phyloP scores from a whole-genome alignment of 352 stramenopile species.

The Globisporangium mamillatum region DNA sequence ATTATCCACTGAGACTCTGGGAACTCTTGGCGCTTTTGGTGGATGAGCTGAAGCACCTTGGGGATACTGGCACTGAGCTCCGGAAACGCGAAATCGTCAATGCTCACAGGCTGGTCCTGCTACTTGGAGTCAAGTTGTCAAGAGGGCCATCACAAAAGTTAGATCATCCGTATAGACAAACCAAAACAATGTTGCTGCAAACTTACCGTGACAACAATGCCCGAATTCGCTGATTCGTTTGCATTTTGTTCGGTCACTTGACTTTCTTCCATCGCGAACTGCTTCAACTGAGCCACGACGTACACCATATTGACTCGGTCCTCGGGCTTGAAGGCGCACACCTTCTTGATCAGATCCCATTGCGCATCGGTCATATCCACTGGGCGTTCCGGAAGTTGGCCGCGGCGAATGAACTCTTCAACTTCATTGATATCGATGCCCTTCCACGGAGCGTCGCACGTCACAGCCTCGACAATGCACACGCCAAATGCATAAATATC shows the following conservation, averaged over 20 bases:
- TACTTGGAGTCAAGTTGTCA: too few species aligned
- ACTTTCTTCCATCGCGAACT: slow-evolving; percentile 3
- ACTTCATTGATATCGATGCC: neutral
- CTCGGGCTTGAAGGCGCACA: slow-evolving; percentile 5
- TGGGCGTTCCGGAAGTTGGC: neutral
- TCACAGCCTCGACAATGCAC: slow-evolving; percentile 16
- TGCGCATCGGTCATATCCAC: slow-evolving; percentile 4
- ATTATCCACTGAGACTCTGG: slow-evolving; percentile 4
- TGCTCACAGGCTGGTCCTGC: neutral
- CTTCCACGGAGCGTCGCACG: neutral
- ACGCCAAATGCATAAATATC: slow-evolving; percentile 30
- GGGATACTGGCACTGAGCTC: slow-evolving; percentile 2
- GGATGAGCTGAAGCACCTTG: neutral
- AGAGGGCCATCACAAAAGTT: too few species aligned
- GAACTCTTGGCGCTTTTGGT: neutral
- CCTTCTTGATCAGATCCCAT: neutral
- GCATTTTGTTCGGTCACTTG: too few species aligned
- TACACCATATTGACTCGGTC: neutral
- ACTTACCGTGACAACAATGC: too few species aligned
- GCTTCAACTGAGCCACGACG: neutral
- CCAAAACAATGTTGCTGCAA: too few species aligned
- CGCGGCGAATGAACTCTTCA: neutral
- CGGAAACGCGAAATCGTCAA: neutral
- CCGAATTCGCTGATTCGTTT: too few species aligned
- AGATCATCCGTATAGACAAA: too few species aligned